These are phyloP conservation scores for Ilyonectria destructans DNA, from an alignment of 2,329 filamentous ascomycete species.

Conservation along the genomic window DNA sequence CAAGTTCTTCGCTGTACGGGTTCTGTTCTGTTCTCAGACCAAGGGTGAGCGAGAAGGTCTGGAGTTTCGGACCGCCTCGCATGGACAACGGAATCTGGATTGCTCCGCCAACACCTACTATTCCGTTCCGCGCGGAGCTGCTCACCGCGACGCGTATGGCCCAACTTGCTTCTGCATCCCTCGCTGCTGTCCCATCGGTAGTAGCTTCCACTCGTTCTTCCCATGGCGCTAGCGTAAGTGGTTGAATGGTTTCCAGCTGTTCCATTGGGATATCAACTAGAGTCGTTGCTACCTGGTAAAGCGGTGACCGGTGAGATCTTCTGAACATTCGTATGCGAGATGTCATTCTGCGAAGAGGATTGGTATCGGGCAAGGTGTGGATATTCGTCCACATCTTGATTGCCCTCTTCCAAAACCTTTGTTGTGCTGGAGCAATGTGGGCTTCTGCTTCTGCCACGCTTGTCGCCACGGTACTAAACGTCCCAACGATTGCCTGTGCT, in stretches of 20 bases:
- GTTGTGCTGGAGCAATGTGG: slow-evolving; percentile 29
- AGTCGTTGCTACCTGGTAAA: slow-evolving; percentile 17
- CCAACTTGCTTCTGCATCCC: slow-evolving; percentile 12
- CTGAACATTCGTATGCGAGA: slow-evolving; percentile 21
- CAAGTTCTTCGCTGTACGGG: slow-evolving; percentile 37
- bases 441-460: slow-evolving; percentile 43
- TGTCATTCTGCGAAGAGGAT: slow-evolving; percentile 17
- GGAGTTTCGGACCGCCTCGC: slow-evolving; percentile 11
- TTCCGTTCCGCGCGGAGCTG: slow-evolving; percentile 35
- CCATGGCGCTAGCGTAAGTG: slow-evolving; percentile 31
- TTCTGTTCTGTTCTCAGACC: slow-evolving; percentile 39
- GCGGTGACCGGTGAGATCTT: slow-evolving; percentile 19
- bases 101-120: slow-evolving; percentile 37
- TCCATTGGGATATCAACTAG: slow-evolving; percentile 17
- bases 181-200: slow-evolving; percentile 13
- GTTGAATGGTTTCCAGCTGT: slow-evolving; percentile 31
- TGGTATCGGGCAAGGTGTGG: slow-evolving; percentile 21
- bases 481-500: background rate
- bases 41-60: slow-evolving; percentile 41
- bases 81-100: slow-evolving; percentile 11
- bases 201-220: slow-evolving; percentile 15
- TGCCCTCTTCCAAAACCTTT: slow-evolving; percentile 36
- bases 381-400: slow-evolving; percentile 29
- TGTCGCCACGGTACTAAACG: slow-evolving; percentile 37
- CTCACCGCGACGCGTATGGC: slow-evolving; percentile 36